Evolutionary conservation across 2,329 filamentous ascomycete genomes (phyloP), one percentile per base, ranked within the genome.

Genomic region (Colletotrichum neosansevieriae): DNA sequence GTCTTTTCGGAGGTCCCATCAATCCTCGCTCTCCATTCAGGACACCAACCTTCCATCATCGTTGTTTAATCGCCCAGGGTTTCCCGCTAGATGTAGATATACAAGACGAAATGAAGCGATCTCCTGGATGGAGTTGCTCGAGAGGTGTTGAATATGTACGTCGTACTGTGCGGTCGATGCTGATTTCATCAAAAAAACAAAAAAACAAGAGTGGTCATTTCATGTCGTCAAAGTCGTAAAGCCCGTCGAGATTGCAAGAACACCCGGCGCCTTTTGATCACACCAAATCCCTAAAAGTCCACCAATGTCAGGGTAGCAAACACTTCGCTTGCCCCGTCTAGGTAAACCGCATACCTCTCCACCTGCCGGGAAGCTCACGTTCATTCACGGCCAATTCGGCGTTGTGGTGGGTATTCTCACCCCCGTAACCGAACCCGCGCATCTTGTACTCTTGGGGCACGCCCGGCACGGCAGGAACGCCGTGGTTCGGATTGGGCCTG

Each of bases 401-500:
- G 58, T 51, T 61, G 21, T 42, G 21, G 34, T 53, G 47, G 36
- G 34, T 21, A 36, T 71, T 69, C 56, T 69, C 65, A 6, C 53
- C 56, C 42, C 58, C 60, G 24, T 51, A 68, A 15, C 58, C 61
- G 45, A 56, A 60, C n/a, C 69, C 70, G 38, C 54, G 59, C 47
- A 29, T 38, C 69, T 72, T 71, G 49, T 81, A 85, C 71, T 82
- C 80, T 62, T 78, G 76, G 12, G 85, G 81, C 34, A 85, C 82
- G 38, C 75, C 75, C 24, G 84, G 81, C 50, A 85, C 79, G 32
- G 73, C 77, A 3, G 83, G 83, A 51, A 84, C 82, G 15, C 83
- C 84, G 40, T 80, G 78, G 71, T 86, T 85, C 53, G 75, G 78
- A 71, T 84, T 81, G 6, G 84, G 80, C 36, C 83, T 77, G 36